A percentile compares a stretch with the other conserved stretches of the same genome.
Evolutionary conservation across 1,284 basidiomycete genomes (phyloP).

Genomic region (Schizophyllum amplum): DNA sequence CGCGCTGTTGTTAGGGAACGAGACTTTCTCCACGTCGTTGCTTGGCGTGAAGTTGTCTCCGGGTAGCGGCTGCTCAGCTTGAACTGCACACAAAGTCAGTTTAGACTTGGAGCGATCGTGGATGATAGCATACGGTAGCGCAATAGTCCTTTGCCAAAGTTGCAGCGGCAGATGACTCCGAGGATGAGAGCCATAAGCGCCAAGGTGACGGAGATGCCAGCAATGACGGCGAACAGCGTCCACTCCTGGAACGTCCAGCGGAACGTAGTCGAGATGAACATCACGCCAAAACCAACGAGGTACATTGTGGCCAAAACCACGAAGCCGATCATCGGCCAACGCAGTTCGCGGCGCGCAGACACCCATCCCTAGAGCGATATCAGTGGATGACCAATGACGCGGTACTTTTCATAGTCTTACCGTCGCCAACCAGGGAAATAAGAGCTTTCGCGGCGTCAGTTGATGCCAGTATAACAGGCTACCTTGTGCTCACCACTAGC

Average conservation of each 20-base stretch:
- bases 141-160: conserved; percentile 67
- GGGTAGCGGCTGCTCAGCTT: conserved; percentile 42
- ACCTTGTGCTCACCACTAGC: conserved; percentile 39
- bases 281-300: conserved; percentile 57
- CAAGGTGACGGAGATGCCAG: conserved; percentile 48
- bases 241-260: conserved; percentile 69
- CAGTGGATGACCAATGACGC: conserved; percentile 7
- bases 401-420: conserved; percentile 25
- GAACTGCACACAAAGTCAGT: conserved; percentile 32
- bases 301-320: conserved; percentile 51
- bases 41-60: conserved; percentile 37
- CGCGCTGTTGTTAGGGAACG: conserved; percentile 48
- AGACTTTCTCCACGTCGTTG: conserved; percentile 50
- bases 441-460: conserved; percentile 32
- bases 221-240: conserved; percentile 65
- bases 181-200: conserved; percentile 47
- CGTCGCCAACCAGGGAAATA: conserved; percentile 59
- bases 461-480: conserved; percentile 9
- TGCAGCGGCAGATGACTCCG: conserved; percentile 57
- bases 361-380: conserved; percentile 54
- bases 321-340: conserved; percentile 52
- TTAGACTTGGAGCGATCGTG: not conserved
- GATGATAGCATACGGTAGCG: conserved; percentile 47
- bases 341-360: conserved; percentile 58
- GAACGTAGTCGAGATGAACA: conserved; percentile 67